Conservation (phyloP, 2,329 filamentous ascomycete genomes). For the Tolypocladium tropicale region DNA sequence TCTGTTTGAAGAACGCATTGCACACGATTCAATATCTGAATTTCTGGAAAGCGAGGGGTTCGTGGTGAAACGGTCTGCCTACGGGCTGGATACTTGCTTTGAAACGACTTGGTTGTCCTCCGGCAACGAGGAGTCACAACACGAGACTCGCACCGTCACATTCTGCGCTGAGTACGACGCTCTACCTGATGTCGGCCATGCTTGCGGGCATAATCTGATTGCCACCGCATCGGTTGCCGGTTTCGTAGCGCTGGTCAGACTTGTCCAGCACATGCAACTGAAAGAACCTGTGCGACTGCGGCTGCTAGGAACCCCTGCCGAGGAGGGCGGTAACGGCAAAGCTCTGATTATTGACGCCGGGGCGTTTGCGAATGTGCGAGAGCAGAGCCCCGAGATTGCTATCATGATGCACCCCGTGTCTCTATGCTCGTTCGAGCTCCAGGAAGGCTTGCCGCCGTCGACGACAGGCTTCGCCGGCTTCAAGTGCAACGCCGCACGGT, state of each 20-base stretch:
- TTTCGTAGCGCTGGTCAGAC: conserved; percentile 16
- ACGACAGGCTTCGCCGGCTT: neutral
- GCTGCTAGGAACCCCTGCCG: conserved; percentile 29
- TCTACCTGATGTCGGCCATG: conserved; percentile 23
- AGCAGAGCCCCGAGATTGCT: neutral
- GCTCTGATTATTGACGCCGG: conserved; percentile 20
- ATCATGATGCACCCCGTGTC: neutral
- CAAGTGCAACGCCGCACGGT: neutral
- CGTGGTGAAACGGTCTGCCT: neutral
- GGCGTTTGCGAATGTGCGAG: neutral
- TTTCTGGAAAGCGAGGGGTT: neutral
- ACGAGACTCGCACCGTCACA: neutral
- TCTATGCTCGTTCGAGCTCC: neutral
- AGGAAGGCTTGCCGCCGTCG: neutral
- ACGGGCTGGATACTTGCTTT: neutral
- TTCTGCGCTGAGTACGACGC: conserved; percentile 14
- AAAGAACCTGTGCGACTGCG: conserved; percentile 12
- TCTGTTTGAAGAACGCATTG: neutral
- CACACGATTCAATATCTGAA: neutral
- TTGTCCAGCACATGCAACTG: neutral
- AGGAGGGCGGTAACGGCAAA: conserved; percentile 31
- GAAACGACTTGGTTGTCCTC: conserved; percentile 7
- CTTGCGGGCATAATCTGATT: conserved; percentile 21
- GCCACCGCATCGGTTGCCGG: conserved; percentile 20
- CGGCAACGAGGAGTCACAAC: neutral